These are phyloP conservation scores for Piper betle DNA, from an alignment of 164 flowering plant genomes.

Conservation along the genomic window DNA sequence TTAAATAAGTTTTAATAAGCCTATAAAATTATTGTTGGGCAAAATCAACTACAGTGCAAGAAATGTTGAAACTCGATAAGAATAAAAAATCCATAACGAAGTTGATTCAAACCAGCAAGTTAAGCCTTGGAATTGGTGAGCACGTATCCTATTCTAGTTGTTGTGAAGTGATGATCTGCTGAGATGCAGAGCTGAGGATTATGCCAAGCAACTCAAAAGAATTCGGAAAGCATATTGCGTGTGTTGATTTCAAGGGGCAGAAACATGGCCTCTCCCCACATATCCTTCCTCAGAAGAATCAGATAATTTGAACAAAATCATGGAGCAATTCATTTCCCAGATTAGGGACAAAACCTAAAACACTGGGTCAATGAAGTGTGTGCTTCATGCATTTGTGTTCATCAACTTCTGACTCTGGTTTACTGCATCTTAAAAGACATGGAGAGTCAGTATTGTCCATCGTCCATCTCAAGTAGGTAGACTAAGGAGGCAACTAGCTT, in stretches of 20 bases:
- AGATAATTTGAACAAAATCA: constrained; percentile 25
- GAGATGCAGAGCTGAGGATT: constrained; percentile 42
- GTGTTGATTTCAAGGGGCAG: constrained; percentile 48
- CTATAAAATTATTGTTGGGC: too few species aligned
- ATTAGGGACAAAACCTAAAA: neutral
- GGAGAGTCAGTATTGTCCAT: too few species aligned
- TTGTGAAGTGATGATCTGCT: constrained; percentile 38
- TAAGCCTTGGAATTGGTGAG: constrained; percentile 17
- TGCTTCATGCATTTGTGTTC: too few species aligned
- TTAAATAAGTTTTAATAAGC: too few species aligned
- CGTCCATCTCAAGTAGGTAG: too few species aligned
- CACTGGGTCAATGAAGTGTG: too few species aligned
- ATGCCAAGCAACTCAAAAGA: constrained; percentile 27
- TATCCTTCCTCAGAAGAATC: constrained; percentile 38
- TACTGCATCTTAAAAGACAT: too few species aligned
- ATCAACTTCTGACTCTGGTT: too few species aligned
- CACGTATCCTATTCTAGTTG: constrained; percentile 46
- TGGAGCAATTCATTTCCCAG: constrained; percentile 34
- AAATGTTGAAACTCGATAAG: too few species aligned
- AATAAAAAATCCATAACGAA: too few species aligned
- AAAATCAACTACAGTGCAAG: too few species aligned
- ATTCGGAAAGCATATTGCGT: constrained; percentile 47
- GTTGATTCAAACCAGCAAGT: constrained; percentile 34
- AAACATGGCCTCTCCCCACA: constrained; percentile 65
- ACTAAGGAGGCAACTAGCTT: too few species aligned